phyloP scores from a whole-genome alignment of 2,329 filamentous ascomycete genomes.

The Sphaerulina vaccinii region DNA sequence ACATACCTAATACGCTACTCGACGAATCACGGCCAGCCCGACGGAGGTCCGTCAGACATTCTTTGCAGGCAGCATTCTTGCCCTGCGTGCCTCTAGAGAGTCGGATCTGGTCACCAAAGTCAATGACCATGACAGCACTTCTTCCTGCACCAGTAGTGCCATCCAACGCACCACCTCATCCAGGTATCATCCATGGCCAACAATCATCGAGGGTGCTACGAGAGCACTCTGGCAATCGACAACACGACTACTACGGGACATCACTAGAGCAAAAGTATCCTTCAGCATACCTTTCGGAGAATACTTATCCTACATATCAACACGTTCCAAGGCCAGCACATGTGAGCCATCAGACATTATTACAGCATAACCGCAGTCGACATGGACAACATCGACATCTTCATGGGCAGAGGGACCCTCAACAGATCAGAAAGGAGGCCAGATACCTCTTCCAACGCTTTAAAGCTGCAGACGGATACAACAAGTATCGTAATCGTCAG shows the following conservation, averaged over 20 bases:
- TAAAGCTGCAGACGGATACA: constrained; percentile 42
- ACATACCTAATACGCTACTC: constrained; percentile 14
- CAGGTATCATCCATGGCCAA: constrained; percentile 31
- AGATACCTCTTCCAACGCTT: constrained; percentile 33
- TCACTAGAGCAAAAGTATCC: constrained; percentile 35
- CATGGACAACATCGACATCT: constrained; percentile 12
- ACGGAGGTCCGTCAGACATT: constrained; percentile 25
- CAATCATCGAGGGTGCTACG: constrained; percentile 40
- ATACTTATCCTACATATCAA: constrained; percentile 21
- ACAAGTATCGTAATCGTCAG: constrained; percentile 48
- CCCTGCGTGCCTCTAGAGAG: constrained; percentile 33
- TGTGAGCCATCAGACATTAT: constrained; percentile 16
- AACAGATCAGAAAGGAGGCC: constrained; percentile 25
- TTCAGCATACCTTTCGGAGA: constrained; percentile 33
- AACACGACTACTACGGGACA: constrained; percentile 33
- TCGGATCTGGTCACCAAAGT: constrained; percentile 23
- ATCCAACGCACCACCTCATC: constrained; percentile 43
- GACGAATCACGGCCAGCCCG: constrained; percentile 31
- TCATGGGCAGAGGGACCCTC: constrained; percentile 13
- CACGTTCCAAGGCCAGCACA: constrained; percentile 11
- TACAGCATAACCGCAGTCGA: constrained; percentile 19
- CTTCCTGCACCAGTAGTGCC: constrained; percentile 43
- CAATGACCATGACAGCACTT: constrained; percentile 29
- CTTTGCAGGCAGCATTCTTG: constrained; percentile 44
- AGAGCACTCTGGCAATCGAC: constrained; percentile 45